Base-by-base conservation (phyloP, 164 flowering plant genomes). In the Macadamia tetraphylla region DNA sequence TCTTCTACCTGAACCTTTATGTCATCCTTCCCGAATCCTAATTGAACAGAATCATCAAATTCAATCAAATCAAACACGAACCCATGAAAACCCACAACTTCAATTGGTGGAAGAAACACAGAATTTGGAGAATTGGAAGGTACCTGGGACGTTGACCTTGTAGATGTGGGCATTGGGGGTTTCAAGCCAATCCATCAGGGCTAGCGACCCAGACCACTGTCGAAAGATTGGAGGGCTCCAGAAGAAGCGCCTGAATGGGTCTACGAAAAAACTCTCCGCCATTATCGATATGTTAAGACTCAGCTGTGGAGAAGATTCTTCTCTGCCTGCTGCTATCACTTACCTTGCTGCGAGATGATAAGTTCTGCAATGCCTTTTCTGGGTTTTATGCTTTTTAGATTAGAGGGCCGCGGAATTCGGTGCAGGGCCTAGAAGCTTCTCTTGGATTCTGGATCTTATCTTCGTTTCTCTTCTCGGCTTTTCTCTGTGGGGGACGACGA, bases 111-210 rank as follows among this genome's bases (percentile, higher is more conserved):
- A 3, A 64, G 17, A 65, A 29, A 23, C 6, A 55, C 35, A 53
- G 9, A 60, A 46, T 46, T 53, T 17, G 18, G 30, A 29, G 31
- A 31, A 58, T 14, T 1, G 14, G 6, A 53, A 3, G 2, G 48
- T 71, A 87, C 97, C 95, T 67, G 93, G 97, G 30, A 91, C 88
- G 63, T 91, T 81, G 87, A 91, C 51, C 70, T 88, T 91, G 83
- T 81, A 79, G 82, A 86, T 69, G 73, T 91, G 97, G 62, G 88
- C 53, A 64, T 43, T 62, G 0, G 87, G 92, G 62, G 89, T 78
- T 74, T 89, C 97, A 8, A 91, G 18, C 97, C 97, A 91, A 70
- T 89, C 97, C 83, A 86, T 77, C 49, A 74, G 83, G 29, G 87
- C 89, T 31, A 80, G 42, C 3, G 87, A 79, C 56, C 85, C 89